Evolutionary conservation across 2,329 filamentous ascomycete genomes (phyloP), one percentile per base, ranked within the genome.

Genomic region (Fusarium mexicanum): DNA sequence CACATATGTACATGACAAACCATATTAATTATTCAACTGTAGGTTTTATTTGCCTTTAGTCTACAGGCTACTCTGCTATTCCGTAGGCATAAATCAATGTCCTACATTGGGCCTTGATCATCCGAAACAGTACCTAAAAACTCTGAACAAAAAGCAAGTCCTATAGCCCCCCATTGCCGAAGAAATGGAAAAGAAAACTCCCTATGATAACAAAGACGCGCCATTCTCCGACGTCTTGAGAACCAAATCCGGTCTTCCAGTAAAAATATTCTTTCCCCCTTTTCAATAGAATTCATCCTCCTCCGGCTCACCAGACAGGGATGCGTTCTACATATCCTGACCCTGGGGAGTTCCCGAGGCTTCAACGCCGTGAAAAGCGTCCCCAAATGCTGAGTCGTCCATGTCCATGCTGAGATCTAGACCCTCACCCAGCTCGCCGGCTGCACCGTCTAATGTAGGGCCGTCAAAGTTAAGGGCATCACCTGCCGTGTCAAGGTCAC

Each of bases 331-430:
- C 78, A 84, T 79, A 61, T 83, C 79, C 24, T 81, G 79, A 31
- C 76, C 76, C 37, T 81, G 77, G 5, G 83, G 83, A 35, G 84
- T 85, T 60, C 77, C 81, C 16, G 79, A 80, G 47, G 79, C 77
- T 26, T 86, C 87, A 18, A 91, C 88, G 9, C 88, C 90, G 76
- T 95, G 93, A 82, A 96, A 94, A 2, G 94, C 94, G 76, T 96
- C 93, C 6, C 93, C 94, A 84, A 96, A 96, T 3, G 93, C 94
- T 41, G 92, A 94, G 78, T 95, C 92, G 53, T 94, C 92, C 85
- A 94, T 88, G 72, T 92, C 92, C 84, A 91, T 88, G 76, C 88
- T 87, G 59, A 91, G 81, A 79, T 89, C 87, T n/a, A 89, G 81
- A 14, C 88, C 89, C 47, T 90, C 88, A 29, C 85, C 88, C 9